Base-by-base conservation (phyloP, 1,284 basidiomycete species). In the Tylopilus orsonianus region DNA sequence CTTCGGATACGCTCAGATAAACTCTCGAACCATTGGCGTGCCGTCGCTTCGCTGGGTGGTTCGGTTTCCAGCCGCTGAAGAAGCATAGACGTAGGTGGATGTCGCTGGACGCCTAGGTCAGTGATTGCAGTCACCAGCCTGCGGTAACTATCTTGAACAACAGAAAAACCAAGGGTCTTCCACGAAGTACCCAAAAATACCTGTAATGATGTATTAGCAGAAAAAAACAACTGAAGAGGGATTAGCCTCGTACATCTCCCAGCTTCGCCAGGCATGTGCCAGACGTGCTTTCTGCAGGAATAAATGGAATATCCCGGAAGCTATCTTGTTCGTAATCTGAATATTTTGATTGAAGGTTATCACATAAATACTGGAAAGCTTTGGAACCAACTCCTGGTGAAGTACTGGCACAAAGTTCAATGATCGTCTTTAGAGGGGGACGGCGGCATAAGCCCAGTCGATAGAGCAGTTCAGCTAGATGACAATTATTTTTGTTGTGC, bases 351-450 rank as follows among this genome's bases (percentile, higher is more conserved):
- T 63, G 59, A 30, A 82, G 70, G 58, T 93, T 84, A 33, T 86
- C 79, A 27, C 93, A 65, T 26, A 94, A 77, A 68, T 93, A 95
- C 34, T 79, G 76, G 22, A 94, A 70, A 0, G 89, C 90, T 10
- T 69, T 65, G 6, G 71, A 58, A 12, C 78, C 75, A 40, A 78
- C 64, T 57, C 66, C 61, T 13, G 65, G 49, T 57, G 66, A 61
- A 12, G 65, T 49, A 55, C 85, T 72, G 4, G 67, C 29, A 1
- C 89, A 90, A 6, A 93, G 73, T 3, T 74, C 65, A 2, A 95
- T 71, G 14, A 97, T 66, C 0, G 74, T 72, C 2, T 80, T 70
- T 19, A 95, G 66, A 1, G 88, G 79, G 1, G 94, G 93, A 50
- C 75, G 77, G 2, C 80, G 78, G 29, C 74, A 75, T 10, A 98